Evolutionary conservation across 768 basidiomycete genomes (phyloP), one percentile per base, ranked within the genome.

Genomic region (Termitomyces sp.): DNA sequence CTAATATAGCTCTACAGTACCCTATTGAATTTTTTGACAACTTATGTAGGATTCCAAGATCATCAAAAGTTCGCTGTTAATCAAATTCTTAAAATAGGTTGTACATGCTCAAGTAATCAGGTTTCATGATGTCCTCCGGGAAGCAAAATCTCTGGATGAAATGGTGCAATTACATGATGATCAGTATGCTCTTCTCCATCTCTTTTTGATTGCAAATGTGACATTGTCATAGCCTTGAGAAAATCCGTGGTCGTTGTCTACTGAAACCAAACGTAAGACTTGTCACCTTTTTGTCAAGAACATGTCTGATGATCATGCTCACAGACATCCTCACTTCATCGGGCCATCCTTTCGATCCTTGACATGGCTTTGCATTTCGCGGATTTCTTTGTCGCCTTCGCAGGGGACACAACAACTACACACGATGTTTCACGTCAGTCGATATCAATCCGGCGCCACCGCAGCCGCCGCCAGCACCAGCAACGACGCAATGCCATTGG

Each of bases 331-430:
- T 77, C 86, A 18, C 73, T 91, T 8, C 83, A 85, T 64, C 82
- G 82, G 60, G 82, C 86, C 24, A 81, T 93, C 47, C 60, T 88
- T 22, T 84, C 85, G 8, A 80, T 91, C 58, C 75, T 93, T 27
- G 89, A 93, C 69, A 85, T 91, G 76, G 79, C 82, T 37, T 72
- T 93, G 4, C 82, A 84, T 63, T 93, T 93, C 69, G 82, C 80
- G 58, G 80, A 84, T 46, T 74, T 81, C 52, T 89, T 91, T 64
- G 71, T 80, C 22, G 71, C 83, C 0, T 84, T 85, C 64, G 79
- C 81, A 14, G 85, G 85, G 2, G 81, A 87, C 60, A 80, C 79
- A 2, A 81, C 82, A 22, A 72, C 77, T 16, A 86, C 84, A 1
- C 83, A 82, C 53, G 88, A 88, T 67, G 76, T 76, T 63, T 81